Conservation (phyloP, 768 basidiomycete genomes). For the Suillus cothurnatus region DNA sequence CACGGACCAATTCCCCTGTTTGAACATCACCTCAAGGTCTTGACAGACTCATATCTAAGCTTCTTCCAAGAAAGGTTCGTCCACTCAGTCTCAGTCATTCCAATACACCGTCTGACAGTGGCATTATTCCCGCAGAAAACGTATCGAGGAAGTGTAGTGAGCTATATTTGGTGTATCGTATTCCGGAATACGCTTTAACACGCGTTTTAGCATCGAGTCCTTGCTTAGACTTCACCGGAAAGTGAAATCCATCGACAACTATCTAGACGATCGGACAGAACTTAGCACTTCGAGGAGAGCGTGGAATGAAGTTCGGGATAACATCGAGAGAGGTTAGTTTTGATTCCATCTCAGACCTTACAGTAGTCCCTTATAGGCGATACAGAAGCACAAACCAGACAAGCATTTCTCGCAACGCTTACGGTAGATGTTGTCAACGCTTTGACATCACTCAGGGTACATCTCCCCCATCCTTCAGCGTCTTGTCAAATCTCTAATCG, state of each 20-base stretch:
- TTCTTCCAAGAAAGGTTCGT: constrained; percentile 87
- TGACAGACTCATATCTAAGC: constrained; percentile 71
- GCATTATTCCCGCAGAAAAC: constrained; percentile 50
- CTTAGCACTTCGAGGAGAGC: constrained; percentile 65
- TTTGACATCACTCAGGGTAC: constrained; percentile 66
- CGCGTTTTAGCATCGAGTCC: constrained; percentile 62
- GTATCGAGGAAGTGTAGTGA: constrained; percentile 86
- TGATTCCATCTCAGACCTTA: not conserved
- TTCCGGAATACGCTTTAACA: constrained; percentile 7
- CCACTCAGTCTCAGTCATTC: constrained; percentile 15
- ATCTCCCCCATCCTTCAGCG: constrained; percentile 5
- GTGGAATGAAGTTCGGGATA: constrained; percentile 87
- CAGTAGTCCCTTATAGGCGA: constrained; percentile 3
- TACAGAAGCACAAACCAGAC: constrained; percentile 79
- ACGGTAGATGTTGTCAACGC: constrained; percentile 73
- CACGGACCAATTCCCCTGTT: constrained; percentile 68
- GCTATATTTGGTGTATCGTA: constrained; percentile 22
- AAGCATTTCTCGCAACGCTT: constrained; percentile 76
- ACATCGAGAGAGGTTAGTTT: constrained; percentile 72
- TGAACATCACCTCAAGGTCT: constrained; percentile 66
- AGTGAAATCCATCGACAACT: constrained; percentile 67
- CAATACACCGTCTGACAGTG: constrained; percentile 20
- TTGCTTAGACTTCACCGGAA: constrained; percentile 73
- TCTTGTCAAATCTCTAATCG: constrained; percentile 8
- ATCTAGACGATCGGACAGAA: constrained; percentile 72